phyloP scores from a whole-genome alignment of 495 filamentous ascomycete species.

The Neurospora sp. region DNA sequence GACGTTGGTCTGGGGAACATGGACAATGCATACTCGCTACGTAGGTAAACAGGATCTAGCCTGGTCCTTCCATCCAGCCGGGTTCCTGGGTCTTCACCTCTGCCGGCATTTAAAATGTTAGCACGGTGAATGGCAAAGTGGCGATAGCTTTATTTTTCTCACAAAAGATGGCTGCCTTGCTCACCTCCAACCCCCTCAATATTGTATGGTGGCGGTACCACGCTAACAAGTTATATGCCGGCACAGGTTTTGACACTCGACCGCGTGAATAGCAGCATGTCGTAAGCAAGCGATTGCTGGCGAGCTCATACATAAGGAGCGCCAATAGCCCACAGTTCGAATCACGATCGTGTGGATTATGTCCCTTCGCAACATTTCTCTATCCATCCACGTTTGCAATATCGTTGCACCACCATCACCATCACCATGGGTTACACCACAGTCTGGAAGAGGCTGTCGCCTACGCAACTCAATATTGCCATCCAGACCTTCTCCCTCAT shows the following conservation, averaged over 20 bases:
- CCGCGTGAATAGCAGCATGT: background rate
- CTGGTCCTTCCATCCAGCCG: background rate
- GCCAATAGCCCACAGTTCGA: background rate
- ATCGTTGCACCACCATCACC: background rate
- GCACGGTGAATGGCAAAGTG: no score
- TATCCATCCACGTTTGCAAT: slow-evolving; percentile 6
- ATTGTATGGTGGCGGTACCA: no score
- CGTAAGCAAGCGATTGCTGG: background rate
- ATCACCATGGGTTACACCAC: slow-evolving; percentile 29
- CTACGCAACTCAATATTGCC: slow-evolving; percentile 30
- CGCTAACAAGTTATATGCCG: no score
- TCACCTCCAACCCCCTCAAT: no score
- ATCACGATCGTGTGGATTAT: background rate
- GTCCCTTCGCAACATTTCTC: background rate
- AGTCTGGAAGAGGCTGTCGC: slow-evolving; percentile 33
- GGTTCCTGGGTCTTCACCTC: background rate
- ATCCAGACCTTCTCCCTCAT: slow-evolving; percentile 39
- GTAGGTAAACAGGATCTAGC: background rate
- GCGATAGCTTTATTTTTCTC: no score
- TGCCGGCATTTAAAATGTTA: no score
- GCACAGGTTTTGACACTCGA: background rate
- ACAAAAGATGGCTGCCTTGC: no score
- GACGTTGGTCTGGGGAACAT: background rate
- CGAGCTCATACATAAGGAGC: background rate
- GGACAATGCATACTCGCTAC: background rate